Conservation (phyloP, 139 green algal genomes). For the Prasinococcaceae sp. region DNA sequence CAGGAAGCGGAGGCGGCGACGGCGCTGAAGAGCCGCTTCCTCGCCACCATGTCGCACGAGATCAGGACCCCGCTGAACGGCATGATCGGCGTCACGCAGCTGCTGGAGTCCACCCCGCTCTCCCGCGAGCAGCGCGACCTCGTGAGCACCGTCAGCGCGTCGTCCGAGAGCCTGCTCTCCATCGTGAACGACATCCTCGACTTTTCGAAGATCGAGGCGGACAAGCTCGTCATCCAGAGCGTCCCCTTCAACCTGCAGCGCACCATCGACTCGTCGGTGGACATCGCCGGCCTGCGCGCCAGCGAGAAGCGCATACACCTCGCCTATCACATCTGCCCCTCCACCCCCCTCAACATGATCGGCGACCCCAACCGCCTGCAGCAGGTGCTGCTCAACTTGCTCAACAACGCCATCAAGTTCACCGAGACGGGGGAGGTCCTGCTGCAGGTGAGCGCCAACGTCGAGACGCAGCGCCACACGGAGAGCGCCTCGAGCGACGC, state of each 20-base stretch:
- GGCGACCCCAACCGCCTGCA: conserved; percentile 29
- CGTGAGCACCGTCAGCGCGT: conserved; percentile 51
- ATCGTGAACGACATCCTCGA: conserved; percentile 82
- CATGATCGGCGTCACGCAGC: conserved; percentile 72
- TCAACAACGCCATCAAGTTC: conserved; percentile 84
- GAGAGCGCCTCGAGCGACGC: too few relatives aligned
- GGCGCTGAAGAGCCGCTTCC: conserved; percentile 72
- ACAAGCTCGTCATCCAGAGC: conserved; percentile 50
- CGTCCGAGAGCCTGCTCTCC: conserved; percentile 62
- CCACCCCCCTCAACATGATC: conserved; percentile 1
- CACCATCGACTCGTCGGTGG: conserved; percentile 64
- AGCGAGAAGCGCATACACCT: conserved; percentile 56
- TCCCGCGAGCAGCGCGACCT: conserved; percentile 55
- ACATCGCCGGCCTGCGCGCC: conserved; percentile 60
- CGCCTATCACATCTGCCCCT: conserved; percentile 26
- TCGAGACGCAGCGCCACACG: too few relatives aligned
- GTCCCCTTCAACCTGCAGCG: conserved; percentile 47
- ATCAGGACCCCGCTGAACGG: conserved; percentile 81
- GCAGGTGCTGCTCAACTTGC: conserved; percentile 69
- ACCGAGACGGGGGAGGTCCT: conserved; percentile 57
- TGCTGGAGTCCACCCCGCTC: conserved; percentile 53
- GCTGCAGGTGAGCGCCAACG: too few relatives aligned
- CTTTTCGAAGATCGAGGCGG: conserved; percentile 62
- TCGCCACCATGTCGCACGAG: conserved; percentile 78
- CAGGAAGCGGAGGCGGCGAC: conserved; percentile 33